Base-by-base conservation (phyloP, 1,284 basidiomycete species). In the Trichosporon sp. region DNA sequence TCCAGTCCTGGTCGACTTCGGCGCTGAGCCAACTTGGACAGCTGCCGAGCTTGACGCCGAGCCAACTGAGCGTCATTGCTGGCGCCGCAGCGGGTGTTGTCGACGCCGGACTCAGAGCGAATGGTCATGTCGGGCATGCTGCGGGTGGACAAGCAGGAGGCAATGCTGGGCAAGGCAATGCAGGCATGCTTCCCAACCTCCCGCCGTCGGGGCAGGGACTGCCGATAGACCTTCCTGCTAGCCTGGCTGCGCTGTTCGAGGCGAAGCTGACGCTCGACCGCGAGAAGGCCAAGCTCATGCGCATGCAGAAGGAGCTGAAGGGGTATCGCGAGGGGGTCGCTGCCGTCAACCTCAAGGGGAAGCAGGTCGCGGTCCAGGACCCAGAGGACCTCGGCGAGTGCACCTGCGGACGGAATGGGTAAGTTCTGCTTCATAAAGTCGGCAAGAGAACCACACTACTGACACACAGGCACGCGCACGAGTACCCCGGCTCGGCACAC, bases 271-370 rank as follows among this genome's bases (percentile, higher is more conserved):
- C 76, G 4, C 70, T 79, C 56, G 78, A 79, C 69, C 69, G 78
- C 58, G 78, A 79, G 63, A 79, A 79, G 70, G 78, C 75, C 5
- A 79, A 78, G 65, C 64, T 79, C 40, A 69, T 79, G 60, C 66
- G 73, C 56, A 79, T 79, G 78, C 78, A 79, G 61, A 75, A 77
- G 65, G 78, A 79, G 69, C 67, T 79, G n/a, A 74, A 75, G 64
- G 76, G 76, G 31, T 78, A 78, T 49, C 68, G 72, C 19, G 76
- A 78, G 56, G 72, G 71, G 11, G 69, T 71, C 23, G 71, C 65
- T 3, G 70, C 68, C 5, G 65, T 62, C 21, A 60, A 58, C 31
- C 44, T 23, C 16, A 73, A 74, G 59, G 72, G 72, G 25, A 72
- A 71, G 64, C 69, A 74, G 65, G 70, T 72, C n/a, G 68, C 66